phyloP scores from a whole-genome alignment of 768 basidiomycete species.

The Amanita jacksonii region DNA sequence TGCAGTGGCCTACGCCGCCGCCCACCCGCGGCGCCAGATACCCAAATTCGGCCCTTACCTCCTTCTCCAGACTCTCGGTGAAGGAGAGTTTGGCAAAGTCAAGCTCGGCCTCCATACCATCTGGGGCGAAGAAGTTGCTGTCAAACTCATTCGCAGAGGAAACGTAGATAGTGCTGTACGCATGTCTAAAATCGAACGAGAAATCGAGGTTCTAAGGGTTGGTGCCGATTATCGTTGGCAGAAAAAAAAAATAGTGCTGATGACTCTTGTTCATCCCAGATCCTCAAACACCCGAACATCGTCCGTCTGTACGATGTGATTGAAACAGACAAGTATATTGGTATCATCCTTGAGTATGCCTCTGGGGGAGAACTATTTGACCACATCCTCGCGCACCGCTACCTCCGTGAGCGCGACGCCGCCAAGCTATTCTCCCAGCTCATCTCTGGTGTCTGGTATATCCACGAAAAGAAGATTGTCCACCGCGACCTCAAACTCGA shows the following conservation, averaged over 20 bases:
- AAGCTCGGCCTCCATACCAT: conserved; percentile 91
- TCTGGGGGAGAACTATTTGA: conserved; percentile 98
- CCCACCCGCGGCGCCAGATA: conserved; percentile 78
- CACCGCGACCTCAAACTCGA: conserved; percentile 99
- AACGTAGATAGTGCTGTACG: conserved; percentile 81
- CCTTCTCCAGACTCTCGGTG: conserved; percentile 90
- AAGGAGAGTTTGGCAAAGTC: conserved; percentile 98
- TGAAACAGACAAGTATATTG: conserved; percentile 99
- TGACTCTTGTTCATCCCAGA: conserved; percentile 32
- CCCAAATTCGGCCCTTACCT: conserved; percentile 95
- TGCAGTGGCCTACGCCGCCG: conserved; percentile 71
- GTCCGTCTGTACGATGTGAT: conserved; percentile 98
- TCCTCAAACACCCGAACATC: conserved; percentile 95
- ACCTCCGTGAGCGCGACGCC: conserved; percentile 90
- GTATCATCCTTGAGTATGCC: conserved; percentile 97
- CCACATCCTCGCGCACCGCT: conserved; percentile 95
- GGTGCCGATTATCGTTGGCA: conserved; percentile 18
- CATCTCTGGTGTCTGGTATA: conserved; percentile 97
- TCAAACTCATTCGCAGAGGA: conserved; percentile 90
- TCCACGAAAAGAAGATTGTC: conserved; percentile 98
- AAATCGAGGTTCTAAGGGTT: conserved; percentile 95
- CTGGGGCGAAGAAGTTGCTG: conserved; percentile 97
- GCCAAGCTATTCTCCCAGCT: conserved; percentile 96
- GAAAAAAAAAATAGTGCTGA: too few species aligned
- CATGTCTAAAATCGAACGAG: conserved; percentile 93